phyloP scores from a whole-genome alignment of 805 yeast species.

The Metschnikowia baotianmanensis region DNA sequence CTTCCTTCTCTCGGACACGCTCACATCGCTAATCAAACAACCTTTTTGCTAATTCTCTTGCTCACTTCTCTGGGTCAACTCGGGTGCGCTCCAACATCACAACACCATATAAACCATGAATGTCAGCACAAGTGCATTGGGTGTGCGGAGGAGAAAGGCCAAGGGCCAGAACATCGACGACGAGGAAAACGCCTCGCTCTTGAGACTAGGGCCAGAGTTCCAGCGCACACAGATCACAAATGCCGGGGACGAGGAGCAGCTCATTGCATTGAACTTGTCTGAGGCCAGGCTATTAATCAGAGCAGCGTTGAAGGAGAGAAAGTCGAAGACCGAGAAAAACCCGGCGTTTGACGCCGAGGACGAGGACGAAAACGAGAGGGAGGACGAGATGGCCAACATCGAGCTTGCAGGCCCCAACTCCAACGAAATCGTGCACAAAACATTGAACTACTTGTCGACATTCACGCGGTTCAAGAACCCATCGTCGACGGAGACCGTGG shows the following conservation, averaged over 20 bases:
- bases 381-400: constrained; percentile 45
- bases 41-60: too few relatives aligned
- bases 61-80: too few relatives aligned
- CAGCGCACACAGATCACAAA: constrained; percentile 76
- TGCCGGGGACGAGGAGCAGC: constrained; percentile 70
- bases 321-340: constrained; percentile 35
- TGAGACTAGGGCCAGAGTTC: constrained; percentile 92
- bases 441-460: constrained; percentile 78
- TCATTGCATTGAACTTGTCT: constrained; percentile 82
- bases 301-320: constrained; percentile 75
- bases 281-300: constrained; percentile 89
- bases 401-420: constrained; percentile 67
- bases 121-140: constrained; percentile 83
- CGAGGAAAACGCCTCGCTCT: constrained; percentile 87
- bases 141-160: constrained; percentile 71
- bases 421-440: constrained; percentile 85
- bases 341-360: constrained; percentile 25
- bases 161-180: constrained; percentile 63
- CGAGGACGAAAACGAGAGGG: constrained; percentile 40
- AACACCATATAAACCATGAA: constrained; percentile 52
- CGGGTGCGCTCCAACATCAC: too few relatives aligned
- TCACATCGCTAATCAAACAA: too few relatives aligned
- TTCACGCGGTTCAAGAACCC: constrained; percentile 91
- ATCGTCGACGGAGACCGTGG: constrained; percentile 91
- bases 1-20: too few relatives aligned